phyloP scores from a whole-genome alignment of 2,329 filamentous ascomycete species.

The Fusarium multiceps region DNA sequence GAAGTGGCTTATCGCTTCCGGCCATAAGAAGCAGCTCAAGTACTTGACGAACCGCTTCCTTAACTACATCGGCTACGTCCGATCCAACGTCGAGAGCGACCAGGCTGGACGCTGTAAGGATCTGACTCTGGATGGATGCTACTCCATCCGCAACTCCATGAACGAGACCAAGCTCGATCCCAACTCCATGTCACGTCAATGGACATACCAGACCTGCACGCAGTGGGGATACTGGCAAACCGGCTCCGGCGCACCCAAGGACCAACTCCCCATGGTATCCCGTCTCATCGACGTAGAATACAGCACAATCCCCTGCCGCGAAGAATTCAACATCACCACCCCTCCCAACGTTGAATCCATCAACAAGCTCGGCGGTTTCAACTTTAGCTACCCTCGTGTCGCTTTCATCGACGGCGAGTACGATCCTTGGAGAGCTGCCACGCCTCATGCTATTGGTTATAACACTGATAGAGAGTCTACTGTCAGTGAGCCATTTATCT shows the following conservation, averaged over 20 bases:
- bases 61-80: conserved; percentile 63
- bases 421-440: conserved; percentile 83
- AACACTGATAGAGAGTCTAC: conserved; percentile 68
- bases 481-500: conserved; percentile 73
- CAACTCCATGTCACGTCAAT: conserved; percentile 51
- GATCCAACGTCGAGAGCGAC: conserved; percentile 49
- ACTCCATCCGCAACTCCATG: conserved; percentile 42
- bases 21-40: conserved; percentile 53
- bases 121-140: conserved; percentile 47
- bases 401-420: conserved; percentile 80
- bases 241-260: conserved; percentile 73
- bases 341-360: conserved; percentile 72
- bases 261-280: conserved; percentile 76
- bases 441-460: conserved; percentile 72
- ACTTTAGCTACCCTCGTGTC: conserved; percentile 78
- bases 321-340: conserved; percentile 75
- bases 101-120: conserved; percentile 40
- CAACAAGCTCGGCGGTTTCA: conserved; percentile 81
- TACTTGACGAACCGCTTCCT: conserved; percentile 58
- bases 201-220: conserved; percentile 67
- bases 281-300: conserved; percentile 75
- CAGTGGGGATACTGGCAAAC: conserved; percentile 84
- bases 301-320: conserved; percentile 69
- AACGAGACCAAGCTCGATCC: conserved; percentile 40
- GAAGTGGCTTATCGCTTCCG: conserved; percentile 56